Evolutionary conservation across 1,139 yeast species (phyloP).

Genomic region (Saccharomyces pastorianus): DNA sequence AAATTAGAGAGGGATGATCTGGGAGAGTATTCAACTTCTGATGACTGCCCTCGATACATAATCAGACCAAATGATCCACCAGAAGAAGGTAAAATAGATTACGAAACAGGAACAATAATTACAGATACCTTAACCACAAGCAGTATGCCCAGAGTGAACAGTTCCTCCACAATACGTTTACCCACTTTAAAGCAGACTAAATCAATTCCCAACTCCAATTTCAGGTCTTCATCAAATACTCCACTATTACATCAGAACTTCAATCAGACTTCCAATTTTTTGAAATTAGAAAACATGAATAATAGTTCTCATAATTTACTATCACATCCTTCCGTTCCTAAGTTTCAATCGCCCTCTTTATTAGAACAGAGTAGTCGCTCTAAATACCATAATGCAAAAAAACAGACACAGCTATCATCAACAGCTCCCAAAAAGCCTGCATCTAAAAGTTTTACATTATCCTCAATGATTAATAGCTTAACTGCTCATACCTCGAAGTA

Average conservation of each 20-base stretch:
- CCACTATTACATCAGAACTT: conserved; percentile 5
- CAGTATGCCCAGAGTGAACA: conserved; percentile 16
- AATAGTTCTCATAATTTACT: neutral
- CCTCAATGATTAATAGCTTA: conserved; percentile 14
- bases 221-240: conserved; percentile 3
- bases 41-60: conserved; percentile 57
- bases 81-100: conserved; percentile 30
- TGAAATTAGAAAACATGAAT: neutral
- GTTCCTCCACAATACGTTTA: conserved; percentile 17
- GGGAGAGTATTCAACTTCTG: conserved; percentile 58
- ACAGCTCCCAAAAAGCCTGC: conserved; percentile 10
- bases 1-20: conserved; percentile 68
- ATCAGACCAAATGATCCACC: conserved; percentile 37
- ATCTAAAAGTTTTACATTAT: neutral
- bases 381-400: conserved; percentile 10
- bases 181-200: conserved; percentile 16
- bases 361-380: neutral
- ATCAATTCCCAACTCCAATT: conserved; percentile 5
- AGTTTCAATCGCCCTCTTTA: neutral
- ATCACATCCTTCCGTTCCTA: neutral
- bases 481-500: conserved; percentile 25
- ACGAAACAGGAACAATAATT: conserved; percentile 27
- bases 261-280: conserved; percentile 2
- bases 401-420: conserved; percentile 15
- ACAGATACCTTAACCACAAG: conserved; percentile 19